Base-by-base conservation (phyloP, 495 filamentous ascomycete genomes). In the Talaromyces wortmannii region DNA sequence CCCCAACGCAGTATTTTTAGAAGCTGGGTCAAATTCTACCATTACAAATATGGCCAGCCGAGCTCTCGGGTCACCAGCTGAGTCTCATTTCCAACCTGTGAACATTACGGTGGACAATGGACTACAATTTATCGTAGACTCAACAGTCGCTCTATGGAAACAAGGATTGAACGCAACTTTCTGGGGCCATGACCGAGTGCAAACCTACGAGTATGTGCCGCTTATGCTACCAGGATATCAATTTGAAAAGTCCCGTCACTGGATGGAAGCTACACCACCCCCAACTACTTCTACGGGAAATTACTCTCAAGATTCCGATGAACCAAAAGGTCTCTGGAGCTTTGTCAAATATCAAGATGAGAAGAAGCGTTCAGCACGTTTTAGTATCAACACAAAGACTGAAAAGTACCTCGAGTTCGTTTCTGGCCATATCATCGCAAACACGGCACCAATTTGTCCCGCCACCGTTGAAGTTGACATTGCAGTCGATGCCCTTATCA, bases 1-100 rank as follows among this genome's bases (percentile, higher is more conserved):
- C 47, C 61, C 65, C 0, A 40, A 60, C 0, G 65, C 64, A 13
- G 65, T 77, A 8, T 83, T 69, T 65, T 65, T 82, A 0, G 81
- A 84, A 52, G 77, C 78, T 18, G 79, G 80, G 0, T 78, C 78
- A 3, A 67, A 62, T 30, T 77, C 78, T 0, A 69, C 73, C 0
- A 66, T 83, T 16, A 79, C 72, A 0, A 52, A 52, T 1, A 79
- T 83, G 71, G 69, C 67, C 1, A 58, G 64, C 31, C 63, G 71
- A 1, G 69, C 71, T 7, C 31, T 76, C 0, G 58, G 29, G 2
- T 57, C 55, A 23, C 46, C 45, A 5, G 30, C 32, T 7, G 23
- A 31, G 18, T 55, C 60, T 33, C 55, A 59, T 15, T 83, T 81
- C 58, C 73, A 78, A 50, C 36, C 70, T 0, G 29, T 79, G 2